phyloP scores from a whole-genome alignment of 192 early-diverging fungal species.

The Gigaspora rosea region DNA sequence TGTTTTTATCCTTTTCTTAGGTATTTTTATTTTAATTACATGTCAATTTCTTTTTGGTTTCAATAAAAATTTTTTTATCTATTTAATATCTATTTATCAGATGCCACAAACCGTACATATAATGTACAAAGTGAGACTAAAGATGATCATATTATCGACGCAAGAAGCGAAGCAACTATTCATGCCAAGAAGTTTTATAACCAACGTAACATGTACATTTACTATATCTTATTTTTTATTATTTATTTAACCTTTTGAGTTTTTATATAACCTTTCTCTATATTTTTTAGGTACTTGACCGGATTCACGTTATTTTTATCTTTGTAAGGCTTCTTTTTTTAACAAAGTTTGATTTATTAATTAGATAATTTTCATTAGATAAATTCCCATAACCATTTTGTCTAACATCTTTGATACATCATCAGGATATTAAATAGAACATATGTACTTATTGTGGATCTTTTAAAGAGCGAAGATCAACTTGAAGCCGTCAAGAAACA shows the following conservation, averaged over 20 bases:
- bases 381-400: background rate
- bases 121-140: constrained; percentile 36
- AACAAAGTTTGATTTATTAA: background rate
- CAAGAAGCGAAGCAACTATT: constrained; percentile 39
- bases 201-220: constrained; percentile 58
- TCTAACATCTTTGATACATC: background rate
- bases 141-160: constrained; percentile 35
- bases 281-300: constrained; percentile 53
- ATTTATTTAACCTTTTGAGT: background rate
- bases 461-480: constrained; percentile 56
- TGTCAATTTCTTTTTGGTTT: background rate
- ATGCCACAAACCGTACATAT: constrained; percentile 50
- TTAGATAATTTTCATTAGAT: background rate
- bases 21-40: constrained; percentile 33
- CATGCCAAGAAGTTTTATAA: constrained; percentile 57
- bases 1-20: constrained; percentile 56
- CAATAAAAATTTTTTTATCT: background rate
- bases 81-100: constrained; percentile 33
- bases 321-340: constrained; percentile 36
- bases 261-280: background rate
- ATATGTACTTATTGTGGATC: constrained; percentile 49
- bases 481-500: constrained; percentile 46
- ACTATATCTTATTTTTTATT: background rate
- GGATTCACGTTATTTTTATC: constrained; percentile 58
- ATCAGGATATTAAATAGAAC: constrained; percentile 58